Base-by-base conservation (phyloP, 106 monocot genomes). In the Agapanthus africanus region DNA sequence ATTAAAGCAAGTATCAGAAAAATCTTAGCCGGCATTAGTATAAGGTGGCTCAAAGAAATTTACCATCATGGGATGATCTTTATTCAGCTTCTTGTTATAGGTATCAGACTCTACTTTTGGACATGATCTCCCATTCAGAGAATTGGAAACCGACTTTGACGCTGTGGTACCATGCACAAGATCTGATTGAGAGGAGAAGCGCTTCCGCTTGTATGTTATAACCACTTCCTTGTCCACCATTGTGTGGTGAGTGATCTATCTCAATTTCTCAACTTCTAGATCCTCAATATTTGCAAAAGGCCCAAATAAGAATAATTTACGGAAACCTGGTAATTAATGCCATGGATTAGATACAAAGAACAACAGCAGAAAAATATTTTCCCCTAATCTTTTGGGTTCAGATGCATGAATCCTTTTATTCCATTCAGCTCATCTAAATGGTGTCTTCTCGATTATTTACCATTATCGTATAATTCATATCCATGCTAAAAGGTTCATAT, bases 151-250 rank as follows among this genome's bases (percentile, higher is more conserved):
- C n/a, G 35, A 61, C 34, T 61, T 61, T 6, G 23, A 9, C n/a
- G 4, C 33, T 61, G 11, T 57, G 30, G 56, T 30, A 14, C 28
- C 56, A 57, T 57, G 30, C 6, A 30, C 11, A 14, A 27, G 13
- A 57, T 30, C 56, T 30, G 56, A 57, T 30, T 57, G 56, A 57
- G 61, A 61, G 33, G 61, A 61, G 61, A 61, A 61, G n/a, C 61
- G 61, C 61, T 61, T 61, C 0, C 61, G 14, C 61, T 61, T 61
- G 61, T 61, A 61, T 19, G 36, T 61, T 61, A 61, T 36, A 0
- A 61, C 61, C 35, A 61, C 61, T 61, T 61, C 19, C 7, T 61
- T 61, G 61, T 36, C 61, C 61, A 61, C n/a, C 61, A 61, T 57
- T 57, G 1, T 36, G 36, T 19, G 36, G n/a, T 35, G 7, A 35